These are phyloP conservation scores for Wolfiporia cocos DNA, from an alignment of 1,284 basidiomycete genomes.

Conservation along the genomic window DNA sequence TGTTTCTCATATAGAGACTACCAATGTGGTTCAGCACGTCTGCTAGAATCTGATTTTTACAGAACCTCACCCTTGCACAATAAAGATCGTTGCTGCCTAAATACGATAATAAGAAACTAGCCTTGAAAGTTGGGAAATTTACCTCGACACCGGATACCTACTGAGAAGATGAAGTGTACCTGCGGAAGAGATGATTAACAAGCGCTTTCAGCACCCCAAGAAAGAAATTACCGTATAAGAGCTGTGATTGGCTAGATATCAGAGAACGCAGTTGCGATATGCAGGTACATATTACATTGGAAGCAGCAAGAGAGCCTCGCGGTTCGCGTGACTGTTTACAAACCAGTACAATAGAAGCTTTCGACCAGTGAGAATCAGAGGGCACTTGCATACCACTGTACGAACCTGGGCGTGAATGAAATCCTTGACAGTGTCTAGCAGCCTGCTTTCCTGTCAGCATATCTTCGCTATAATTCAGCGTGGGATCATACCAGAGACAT, in stretches of 20 bases:
- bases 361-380: neutral
- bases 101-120: too few relatives aligned
- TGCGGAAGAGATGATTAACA: neutral
- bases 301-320: neutral
- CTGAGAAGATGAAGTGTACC: conserved; percentile 6
- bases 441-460: neutral
- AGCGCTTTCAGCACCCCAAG: neutral
- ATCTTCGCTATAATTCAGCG: neutral
- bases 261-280: neutral
- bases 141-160: neutral
- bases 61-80: conserved; percentile 3
- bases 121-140: too few relatives aligned
- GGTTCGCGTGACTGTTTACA: neutral
- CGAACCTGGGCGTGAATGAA: conserved; percentile 3
- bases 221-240: conserved; percentile 3
- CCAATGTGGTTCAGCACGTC: neutral
- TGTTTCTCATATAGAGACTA: conserved; percentile 5
- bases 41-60: neutral
- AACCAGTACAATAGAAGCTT: conserved; percentile 6
- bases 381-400: neutral
- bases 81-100: conserved; percentile 1
- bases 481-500: neutral
- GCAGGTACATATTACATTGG: neutral
- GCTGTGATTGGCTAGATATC: neutral
- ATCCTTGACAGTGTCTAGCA: conserved; percentile 2